phyloP scores from a whole-genome alignment of 768 basidiomycete genomes.

The Suillus alpinus region DNA sequence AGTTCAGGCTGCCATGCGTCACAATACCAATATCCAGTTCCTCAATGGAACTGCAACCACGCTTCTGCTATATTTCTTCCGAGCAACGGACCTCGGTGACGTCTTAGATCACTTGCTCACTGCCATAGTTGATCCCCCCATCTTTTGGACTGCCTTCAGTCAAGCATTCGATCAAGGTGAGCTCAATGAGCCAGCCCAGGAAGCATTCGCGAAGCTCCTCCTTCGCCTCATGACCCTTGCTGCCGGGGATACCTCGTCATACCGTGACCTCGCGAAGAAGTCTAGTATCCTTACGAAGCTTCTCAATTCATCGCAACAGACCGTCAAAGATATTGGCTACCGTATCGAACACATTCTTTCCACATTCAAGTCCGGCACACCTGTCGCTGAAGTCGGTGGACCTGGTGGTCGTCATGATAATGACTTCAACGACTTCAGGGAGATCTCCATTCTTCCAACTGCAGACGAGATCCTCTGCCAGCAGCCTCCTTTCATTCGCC shows the following conservation, averaged over 20 bases:
- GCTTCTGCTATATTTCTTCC: constrained; percentile 39
- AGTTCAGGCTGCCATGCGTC: constrained; percentile 41
- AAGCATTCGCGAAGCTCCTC: constrained; percentile 47
- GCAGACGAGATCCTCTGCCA: constrained; percentile 51
- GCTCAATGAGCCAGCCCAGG: constrained; percentile 34
- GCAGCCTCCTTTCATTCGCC: constrained; percentile 48
- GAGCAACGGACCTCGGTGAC: constrained; percentile 40
- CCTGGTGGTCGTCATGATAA: constrained; percentile 74
- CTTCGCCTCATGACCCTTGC: constrained; percentile 44
- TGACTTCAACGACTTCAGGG: constrained; percentile 57
- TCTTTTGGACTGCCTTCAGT: constrained; percentile 46
- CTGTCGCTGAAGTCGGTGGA: constrained; percentile 17
- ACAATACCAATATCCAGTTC: constrained; percentile 35
- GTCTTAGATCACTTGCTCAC: constrained; percentile 38
- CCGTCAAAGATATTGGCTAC: constrained; percentile 28
- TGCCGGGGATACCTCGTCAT: constrained; percentile 29
- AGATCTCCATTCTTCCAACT: constrained; percentile 63
- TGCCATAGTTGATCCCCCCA: constrained; percentile 45
- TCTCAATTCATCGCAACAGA: constrained; percentile 21
- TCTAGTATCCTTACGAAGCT: constrained; percentile 25
- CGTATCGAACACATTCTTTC: constrained; percentile 41
- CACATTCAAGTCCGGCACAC: constrained; percentile 20
- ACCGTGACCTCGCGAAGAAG: constrained; percentile 38
- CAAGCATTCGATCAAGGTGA: constrained; percentile 33
- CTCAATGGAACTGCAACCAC: constrained; percentile 40